Evolutionary conservation across 805 yeast genomes (phyloP), one percentile per base, ranked within the genome.

Genomic region (Zygosaccharomyces pseudorouxii): DNA sequence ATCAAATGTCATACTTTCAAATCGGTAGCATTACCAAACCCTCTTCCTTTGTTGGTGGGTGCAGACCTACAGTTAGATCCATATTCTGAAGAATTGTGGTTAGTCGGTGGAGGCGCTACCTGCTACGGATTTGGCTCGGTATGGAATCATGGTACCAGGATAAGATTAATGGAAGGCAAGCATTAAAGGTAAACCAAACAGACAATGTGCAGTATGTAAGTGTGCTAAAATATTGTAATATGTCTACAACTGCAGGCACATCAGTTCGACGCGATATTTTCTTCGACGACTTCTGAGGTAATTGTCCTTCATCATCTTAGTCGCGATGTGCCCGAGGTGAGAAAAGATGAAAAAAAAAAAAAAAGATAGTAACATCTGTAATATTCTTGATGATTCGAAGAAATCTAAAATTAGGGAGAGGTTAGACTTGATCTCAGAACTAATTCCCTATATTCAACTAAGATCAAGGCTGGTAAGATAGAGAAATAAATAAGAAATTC

Each of bases 111-210:
- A 3, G 95, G 95, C 3, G 90, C 86, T 0, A 88, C 86, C 1
- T 86, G 95, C 60, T 86, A 83, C 55, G 84, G 90, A 0, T 87
- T 86, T 67, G 95, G 95, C 0, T 71, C 82, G 0, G 73, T 72
- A 18, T 75, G 78, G 75, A 77, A 77, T 40, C 19, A 39, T 9
- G 48, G 55, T 19, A 29, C 46, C 40, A 42, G 42, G n/a, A 48
- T 51, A n/a, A 42, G 25, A 40, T 14, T 45, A 5, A 38, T 18
- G 31, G 38, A 44, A 23, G 33, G 12, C 31, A 39, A 39, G 33
- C 14, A 33, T 19, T 33, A 19, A 33, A 33, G 20, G 37, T 19
- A 33, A 33, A 19, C 16, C 19, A 9, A 33, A 14, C 8, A 33
- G 16, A 7, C 20, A 16, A 25, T 25, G 11, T 25, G 12, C 28